These are phyloP conservation scores for Chloris gayana DNA, from an alignment of 176 grass and related monocot genomes.

Conservation along the genomic window DNA sequence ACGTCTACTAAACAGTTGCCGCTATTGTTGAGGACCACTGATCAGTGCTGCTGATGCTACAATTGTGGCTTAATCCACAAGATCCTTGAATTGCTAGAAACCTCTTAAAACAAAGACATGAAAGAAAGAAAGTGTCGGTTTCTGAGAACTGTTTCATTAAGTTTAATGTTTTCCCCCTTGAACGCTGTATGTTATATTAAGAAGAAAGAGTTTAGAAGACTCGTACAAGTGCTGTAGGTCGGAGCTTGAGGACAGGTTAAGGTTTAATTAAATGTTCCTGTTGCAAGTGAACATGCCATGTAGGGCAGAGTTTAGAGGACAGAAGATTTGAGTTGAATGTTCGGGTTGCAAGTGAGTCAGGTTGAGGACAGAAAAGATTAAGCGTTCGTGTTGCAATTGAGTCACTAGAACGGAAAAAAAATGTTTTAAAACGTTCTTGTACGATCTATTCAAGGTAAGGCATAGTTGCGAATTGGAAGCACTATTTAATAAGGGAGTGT, in stretches of 20 bases:
- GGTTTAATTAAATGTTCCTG: neutral
- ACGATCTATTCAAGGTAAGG: too few relatives aligned
- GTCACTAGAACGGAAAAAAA: too few relatives aligned
- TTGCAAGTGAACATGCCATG: neutral
- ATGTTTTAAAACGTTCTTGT: too few relatives aligned
- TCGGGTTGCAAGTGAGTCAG: neutral
- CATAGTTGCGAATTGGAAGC: too few relatives aligned
- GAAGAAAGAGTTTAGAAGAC: neutral
- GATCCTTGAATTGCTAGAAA: slow-evolving; percentile 9
- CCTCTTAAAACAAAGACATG: neutral
- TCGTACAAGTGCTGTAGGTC: neutral
- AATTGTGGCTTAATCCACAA: neutral
- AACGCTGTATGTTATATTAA: neutral
- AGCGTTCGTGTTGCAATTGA: too few relatives aligned
- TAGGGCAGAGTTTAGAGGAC: neutral
- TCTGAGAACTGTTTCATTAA: neutral
- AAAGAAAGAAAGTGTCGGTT: neutral
- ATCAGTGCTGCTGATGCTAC: neutral
- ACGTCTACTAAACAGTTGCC: slow-evolving; percentile 30
- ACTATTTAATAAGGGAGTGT: too few relatives aligned
- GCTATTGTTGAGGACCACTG: neutral
- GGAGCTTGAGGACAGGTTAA: too few relatives aligned
- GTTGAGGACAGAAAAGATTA: too few relatives aligned
- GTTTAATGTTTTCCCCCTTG: neutral
- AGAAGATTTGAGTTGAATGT: neutral